Evolutionary conservation across 2,329 filamentous ascomycete genomes (phyloP), one percentile per base, ranked within the genome.

Genomic region (Zarea fungicola): DNA sequence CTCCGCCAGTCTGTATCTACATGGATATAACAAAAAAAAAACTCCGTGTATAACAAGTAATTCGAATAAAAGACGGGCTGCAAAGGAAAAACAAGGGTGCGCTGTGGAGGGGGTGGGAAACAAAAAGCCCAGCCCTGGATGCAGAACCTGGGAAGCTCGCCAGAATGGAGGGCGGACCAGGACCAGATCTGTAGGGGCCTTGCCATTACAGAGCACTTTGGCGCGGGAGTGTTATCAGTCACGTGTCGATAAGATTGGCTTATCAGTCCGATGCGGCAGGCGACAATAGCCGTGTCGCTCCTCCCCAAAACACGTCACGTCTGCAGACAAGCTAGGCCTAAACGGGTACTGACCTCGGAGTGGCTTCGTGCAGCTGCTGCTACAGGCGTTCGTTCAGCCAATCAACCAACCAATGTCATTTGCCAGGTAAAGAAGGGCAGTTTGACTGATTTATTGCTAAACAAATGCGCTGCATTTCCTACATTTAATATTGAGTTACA

Each of bases 81-180:
- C 23, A 48, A 42, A 49, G 52, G 53, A 44, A 51, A 52, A 29
- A 42, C n/a, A 8, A 32, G 22, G 54, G 54, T 41, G 42, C 34
- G 34, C 26, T 28, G 26, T 28, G 35, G 48, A 50, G 48, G 48
- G 36, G 48, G n/a, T n/a, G n/a, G n/a, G 31, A 16, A 34, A 35
- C 47, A 53, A 51, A 43, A 53, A 55, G 55, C 55, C 56, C 53
- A 60, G 53, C 42, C 55, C 49, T 51, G 54, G 37, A 53, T 65
- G 65, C 63, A 67, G 45, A 64, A 66, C 59, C 65, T 63, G 58
- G 57, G 56, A 54, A 64, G 62, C 64, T 65, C 60, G 58, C 58
- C 62, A 61, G 55, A 59, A 60, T 56, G 42, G 42, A 46, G 42
- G 42, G 42, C 58, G 60, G 60, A 61, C 62, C 62, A 64, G 62